Conservation (phyloP, 129 eudicot species). For the Tagetes patula region DNA sequence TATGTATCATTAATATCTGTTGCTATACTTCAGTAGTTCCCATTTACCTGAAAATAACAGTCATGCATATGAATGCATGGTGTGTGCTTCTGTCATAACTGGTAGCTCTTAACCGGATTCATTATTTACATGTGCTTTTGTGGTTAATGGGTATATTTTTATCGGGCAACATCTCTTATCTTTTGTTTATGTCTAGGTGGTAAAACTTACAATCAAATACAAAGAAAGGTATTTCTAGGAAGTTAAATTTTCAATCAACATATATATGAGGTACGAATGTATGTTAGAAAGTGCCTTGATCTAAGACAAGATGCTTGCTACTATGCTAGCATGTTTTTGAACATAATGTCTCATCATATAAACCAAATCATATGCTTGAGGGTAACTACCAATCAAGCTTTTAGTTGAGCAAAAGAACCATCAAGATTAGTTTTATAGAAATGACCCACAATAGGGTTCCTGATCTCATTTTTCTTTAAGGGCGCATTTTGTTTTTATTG, state of each 20-base stretch:
- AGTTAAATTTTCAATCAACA: background rate
- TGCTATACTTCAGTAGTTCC: background rate
- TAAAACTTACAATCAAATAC: slow-evolving; percentile 4
- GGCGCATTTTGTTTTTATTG: background rate
- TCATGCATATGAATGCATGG: background rate
- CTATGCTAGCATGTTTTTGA: background rate
- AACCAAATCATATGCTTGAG: background rate
- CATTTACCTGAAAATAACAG: slow-evolving; percentile 8
- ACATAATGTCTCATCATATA: background rate
- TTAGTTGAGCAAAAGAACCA: slow-evolving; percentile 1
- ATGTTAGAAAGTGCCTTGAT: background rate
- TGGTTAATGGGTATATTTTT: background rate
- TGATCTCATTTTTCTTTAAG: background rate
- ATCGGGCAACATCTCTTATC: background rate
- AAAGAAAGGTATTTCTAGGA: background rate
- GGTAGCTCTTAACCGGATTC: background rate
- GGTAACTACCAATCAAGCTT: background rate
- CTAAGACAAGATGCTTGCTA: background rate
- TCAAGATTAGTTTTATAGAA: background rate
- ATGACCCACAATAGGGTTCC: background rate
- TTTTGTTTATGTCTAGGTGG: background rate
- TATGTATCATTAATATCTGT: background rate
- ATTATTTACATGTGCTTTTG: slow-evolving; percentile 1
- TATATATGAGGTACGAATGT: background rate
- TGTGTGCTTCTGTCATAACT: background rate